Evolutionary conservation across 441 rosid genomes (phyloP), one percentile per base, ranked within the genome.

Genomic region (Erodium trifolium): DNA sequence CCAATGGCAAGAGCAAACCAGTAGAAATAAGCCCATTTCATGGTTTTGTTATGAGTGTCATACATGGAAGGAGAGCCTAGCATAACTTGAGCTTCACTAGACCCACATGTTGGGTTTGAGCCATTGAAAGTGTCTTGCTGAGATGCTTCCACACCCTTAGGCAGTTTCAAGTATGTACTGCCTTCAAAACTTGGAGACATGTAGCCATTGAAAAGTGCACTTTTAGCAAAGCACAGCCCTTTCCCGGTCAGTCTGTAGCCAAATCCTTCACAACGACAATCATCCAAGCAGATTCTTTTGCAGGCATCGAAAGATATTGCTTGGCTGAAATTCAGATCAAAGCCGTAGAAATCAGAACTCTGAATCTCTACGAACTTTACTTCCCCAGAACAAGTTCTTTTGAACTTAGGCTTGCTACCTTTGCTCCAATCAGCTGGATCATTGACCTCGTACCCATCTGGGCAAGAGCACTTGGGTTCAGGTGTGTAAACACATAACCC

Each of bases 401-500:
- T 65, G 69, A 83, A 77, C 72, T 12, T 75, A 11, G 79, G 79
- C 63, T 79, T 76, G 82, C 87, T 81, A 11, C 83, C 85, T 63
- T 75, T 67, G 53, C 69, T 65, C 88, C 88, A 78, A 66, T 80
- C 65, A 1, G 66, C 70, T 0, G 66, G 71, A 0, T 81, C 77
- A 8, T 18, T 45, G 16, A 41, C 53, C 68, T 74, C 77, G 31
- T 81, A 83, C 1, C 85, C 82, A 2, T 82, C 82, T 23, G 83
- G 84, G 71, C 89, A 83, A 2, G 85, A 73, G 43, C 89, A 85
- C 66, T 80, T 80, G 0, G 83, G 84, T 27, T 74, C 75, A 0
- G 80, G 83, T n/a, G 76, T 47, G n/a, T 77, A 75, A 39, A 76
- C 63, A 59, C 87, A 83, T 5, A 83, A 71, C 66, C 81, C 84